Evolutionary conservation across 108 stramenopile genomes (phyloP).

Genomic region (Skeletonema menzelii): DNA sequence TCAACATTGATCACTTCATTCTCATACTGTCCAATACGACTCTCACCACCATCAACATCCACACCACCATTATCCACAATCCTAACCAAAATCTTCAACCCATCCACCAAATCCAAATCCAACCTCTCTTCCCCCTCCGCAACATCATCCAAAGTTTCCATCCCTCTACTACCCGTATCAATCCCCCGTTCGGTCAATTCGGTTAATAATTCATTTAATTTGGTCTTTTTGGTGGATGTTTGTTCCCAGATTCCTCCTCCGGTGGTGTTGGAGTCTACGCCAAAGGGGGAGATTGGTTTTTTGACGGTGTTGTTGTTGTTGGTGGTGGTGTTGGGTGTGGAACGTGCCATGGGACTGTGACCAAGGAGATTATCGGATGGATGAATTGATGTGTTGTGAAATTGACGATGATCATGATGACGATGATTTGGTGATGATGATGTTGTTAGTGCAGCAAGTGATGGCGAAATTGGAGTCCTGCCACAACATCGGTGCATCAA

Average conservation of each 20-base stretch:
- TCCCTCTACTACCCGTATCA: constrained; percentile 41
- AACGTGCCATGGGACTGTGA: constrained; percentile 75
- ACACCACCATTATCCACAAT: constrained; percentile 42
- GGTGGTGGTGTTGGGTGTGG: constrained; percentile 3
- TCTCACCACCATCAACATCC: neutral
- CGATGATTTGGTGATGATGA: neutral
- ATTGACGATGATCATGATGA: neutral
- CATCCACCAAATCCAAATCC: constrained; percentile 85
- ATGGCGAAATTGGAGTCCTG: too few relatives aligned
- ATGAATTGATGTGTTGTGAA: neutral
- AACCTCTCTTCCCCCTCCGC: constrained; percentile 64
- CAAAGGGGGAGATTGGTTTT: constrained; percentile 23
- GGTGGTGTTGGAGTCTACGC: constrained; percentile 60
- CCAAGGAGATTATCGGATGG: constrained; percentile 73
- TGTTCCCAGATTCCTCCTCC: constrained; percentile 89
- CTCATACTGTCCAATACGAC: neutral
- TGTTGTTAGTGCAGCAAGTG: neutral
- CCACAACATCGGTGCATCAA: too few relatives aligned
- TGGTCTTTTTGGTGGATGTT: constrained; percentile 85
- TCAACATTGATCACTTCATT: neutral
- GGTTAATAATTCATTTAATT: constrained; percentile 64
- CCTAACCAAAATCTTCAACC: constrained; percentile 58
- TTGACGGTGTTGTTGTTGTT: neutral
- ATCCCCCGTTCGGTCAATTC: constrained; percentile 46
- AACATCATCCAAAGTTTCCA: constrained; percentile 65